Conservation (phyloP, 2,329 filamentous ascomycete genomes). For the Emergomyces pasteurianus region DNA sequence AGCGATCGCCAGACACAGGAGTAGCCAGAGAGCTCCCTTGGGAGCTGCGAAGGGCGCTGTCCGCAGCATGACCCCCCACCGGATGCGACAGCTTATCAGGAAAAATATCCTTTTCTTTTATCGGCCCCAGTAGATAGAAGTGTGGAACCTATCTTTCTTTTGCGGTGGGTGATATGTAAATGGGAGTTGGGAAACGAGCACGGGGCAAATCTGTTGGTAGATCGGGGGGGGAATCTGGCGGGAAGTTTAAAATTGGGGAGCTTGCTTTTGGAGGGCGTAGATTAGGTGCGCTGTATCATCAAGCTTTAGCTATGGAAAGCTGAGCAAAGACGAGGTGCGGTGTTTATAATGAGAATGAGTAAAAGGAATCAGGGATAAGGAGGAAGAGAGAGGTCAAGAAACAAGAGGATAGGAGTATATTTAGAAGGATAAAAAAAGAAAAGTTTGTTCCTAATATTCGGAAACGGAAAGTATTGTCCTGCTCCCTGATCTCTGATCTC, state of each 20-base stretch:
- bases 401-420: too few species aligned
- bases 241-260: too few species aligned
- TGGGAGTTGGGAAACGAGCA: background rate
- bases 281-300: too few species aligned
- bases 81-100: background rate
- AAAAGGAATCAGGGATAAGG: too few species aligned
- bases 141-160: background rate
- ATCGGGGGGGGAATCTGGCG: background rate
- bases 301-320: too few species aligned
- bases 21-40: slow-evolving; percentile 3
- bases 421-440: background rate
- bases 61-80: slow-evolving; percentile 2
- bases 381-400: too few species aligned
- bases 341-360: too few species aligned
- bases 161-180: background rate
- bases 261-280: too few species aligned
- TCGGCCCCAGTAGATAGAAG: background rate
- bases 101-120: background rate
- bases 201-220: background rate
- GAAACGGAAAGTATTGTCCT: background rate
- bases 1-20: slow-evolving; percentile 21
- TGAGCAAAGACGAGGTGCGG: too few species aligned
- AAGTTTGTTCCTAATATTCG: background rate
- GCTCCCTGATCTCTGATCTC: background rate
- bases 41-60: background rate